A percentile compares a stretch with the other conserved stretches of the same genome.
Conservation (phyloP, 192 early-diverging fungal genomes). For the Coemansia reversa region DNA sequence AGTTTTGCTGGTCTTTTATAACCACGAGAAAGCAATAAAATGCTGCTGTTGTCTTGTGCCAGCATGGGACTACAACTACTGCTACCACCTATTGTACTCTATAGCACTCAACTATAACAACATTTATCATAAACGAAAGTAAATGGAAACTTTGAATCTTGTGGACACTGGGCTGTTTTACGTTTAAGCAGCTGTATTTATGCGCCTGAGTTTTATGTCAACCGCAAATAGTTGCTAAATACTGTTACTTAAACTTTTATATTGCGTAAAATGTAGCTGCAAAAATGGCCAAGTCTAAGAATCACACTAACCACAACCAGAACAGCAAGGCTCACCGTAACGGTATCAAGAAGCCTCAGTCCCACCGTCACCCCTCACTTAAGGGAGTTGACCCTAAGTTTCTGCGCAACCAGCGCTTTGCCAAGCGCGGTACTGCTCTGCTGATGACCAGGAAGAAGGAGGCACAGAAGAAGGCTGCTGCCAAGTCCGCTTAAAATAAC, state of each 20-base stretch:
- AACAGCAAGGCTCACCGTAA: conserved; percentile 99
- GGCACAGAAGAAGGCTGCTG: conserved; percentile 35
- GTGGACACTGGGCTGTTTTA: background rate
- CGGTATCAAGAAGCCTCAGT: conserved; percentile 98
- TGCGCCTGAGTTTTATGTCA: background rate
- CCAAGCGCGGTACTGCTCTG: conserved; percentile 61
- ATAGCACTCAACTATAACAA: too few relatives aligned
- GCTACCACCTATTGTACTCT: too few relatives aligned
- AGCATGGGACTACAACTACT: background rate
- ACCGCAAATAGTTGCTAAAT: background rate
- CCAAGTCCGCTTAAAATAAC: conserved; percentile 24
- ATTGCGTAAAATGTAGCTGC: background rate
- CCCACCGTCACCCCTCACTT: conserved; percentile 82
- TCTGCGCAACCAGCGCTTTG: conserved; percentile 96
- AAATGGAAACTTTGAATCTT: background rate
- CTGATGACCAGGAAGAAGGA: conserved; percentile 42
- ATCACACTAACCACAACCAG: conserved; percentile 99
- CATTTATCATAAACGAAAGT: conserved; percentile 3
- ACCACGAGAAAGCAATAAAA: too few relatives aligned
- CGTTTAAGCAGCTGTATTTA: background rate
- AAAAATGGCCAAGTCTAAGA: conserved; percentile 89
- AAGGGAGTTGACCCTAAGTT: conserved; percentile 95
- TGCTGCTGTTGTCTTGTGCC: background rate
- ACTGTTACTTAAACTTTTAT: background rate
- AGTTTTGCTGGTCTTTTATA: background rate